Percentiles rank a stretch among this genome's conserved stretches.
Conservation (phyloP, 176 grass and related monocot species). For the Coix lacrymajobi region DNA sequence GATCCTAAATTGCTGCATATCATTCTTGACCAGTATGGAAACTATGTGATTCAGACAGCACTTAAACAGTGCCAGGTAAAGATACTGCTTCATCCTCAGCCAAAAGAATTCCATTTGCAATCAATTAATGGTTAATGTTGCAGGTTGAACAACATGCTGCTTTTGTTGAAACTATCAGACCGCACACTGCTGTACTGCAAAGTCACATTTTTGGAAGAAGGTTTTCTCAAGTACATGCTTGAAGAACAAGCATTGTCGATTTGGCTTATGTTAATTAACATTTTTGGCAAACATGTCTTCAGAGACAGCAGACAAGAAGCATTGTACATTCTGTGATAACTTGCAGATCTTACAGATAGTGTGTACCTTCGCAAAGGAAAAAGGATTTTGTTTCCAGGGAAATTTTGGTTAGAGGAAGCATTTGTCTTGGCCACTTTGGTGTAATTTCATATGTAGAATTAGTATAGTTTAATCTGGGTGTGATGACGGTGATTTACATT, state of each 20-base stretch:
- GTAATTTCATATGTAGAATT: constrained; percentile 15
- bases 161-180: constrained; percentile 46
- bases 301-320: not conserved
- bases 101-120: constrained; percentile 4
- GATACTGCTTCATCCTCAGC: not conserved
- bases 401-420: not conserved
- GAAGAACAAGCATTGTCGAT: constrained; percentile 48
- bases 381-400: constrained; percentile 2
- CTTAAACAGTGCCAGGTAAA: constrained; percentile 53
- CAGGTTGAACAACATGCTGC: constrained; percentile 38
- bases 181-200: constrained; percentile 32
- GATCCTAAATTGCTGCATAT: constrained; percentile 52
- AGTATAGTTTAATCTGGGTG: constrained; percentile 4
- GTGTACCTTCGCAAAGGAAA: not conserved
- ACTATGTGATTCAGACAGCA: constrained; percentile 82
- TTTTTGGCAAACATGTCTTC: constrained; percentile 5
- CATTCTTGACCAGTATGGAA: constrained; percentile 53
- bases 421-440: constrained; percentile 1
- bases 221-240: constrained; percentile 56
- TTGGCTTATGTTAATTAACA: constrained; percentile 7
- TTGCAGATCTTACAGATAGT: not conserved
- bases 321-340: constrained; percentile 24
- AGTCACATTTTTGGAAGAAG: constrained; percentile 57
- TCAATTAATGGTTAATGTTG: not conserved
- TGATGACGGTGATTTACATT: not conserved